Conservation (phyloP, 306 rosid genomes). For the Glycine soja region DNA sequence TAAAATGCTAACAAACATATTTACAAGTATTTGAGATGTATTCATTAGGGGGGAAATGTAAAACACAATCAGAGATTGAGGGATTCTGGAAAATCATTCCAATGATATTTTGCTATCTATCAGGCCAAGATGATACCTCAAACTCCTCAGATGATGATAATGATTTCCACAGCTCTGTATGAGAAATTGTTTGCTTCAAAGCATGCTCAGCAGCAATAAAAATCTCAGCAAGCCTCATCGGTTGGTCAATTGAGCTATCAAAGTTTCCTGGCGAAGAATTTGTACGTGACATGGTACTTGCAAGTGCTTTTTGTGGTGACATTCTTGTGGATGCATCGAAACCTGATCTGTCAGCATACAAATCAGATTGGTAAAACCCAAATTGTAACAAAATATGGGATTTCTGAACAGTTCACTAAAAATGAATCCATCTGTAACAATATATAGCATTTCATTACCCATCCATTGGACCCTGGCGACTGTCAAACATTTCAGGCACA, state of each 20-base stretch:
- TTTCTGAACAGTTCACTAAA: conserved; percentile 23
- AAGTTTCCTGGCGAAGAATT: conserved; percentile 92
- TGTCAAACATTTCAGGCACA: conserved; percentile 76
- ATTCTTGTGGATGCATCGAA: conserved; percentile 66
- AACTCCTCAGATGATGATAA: conserved; percentile 85
- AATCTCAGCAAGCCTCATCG: conserved; percentile 99
- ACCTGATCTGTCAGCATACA: conserved; percentile 84
- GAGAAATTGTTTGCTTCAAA: conserved; percentile 75
- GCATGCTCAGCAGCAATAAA: conserved; percentile 92
- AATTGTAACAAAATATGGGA: conserved; percentile 37
- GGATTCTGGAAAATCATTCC: conserved; percentile 37
- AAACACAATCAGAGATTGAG: conserved; percentile 25
- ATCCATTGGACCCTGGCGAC: conserved; percentile 63
- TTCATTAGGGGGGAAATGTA: conserved; percentile 10
- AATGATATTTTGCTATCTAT: conserved; percentile 4
- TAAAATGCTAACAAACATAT: conserved; percentile 29
- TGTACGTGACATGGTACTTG: conserved; percentile 82
- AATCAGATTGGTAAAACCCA: conserved; percentile 52
- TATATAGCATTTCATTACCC: conserved; percentile 66
- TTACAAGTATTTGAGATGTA: conserved; percentile 20
- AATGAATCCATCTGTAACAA: conserved; percentile 41
- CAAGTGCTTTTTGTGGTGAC: conserved; percentile 68
- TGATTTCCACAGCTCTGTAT: conserved; percentile 66
- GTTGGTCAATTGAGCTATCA: conserved; percentile 82
- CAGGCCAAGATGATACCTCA: conserved; percentile 70